phyloP scores from a whole-genome alignment of 164 flowering plant genomes.

The Annona cherimola region DNA sequence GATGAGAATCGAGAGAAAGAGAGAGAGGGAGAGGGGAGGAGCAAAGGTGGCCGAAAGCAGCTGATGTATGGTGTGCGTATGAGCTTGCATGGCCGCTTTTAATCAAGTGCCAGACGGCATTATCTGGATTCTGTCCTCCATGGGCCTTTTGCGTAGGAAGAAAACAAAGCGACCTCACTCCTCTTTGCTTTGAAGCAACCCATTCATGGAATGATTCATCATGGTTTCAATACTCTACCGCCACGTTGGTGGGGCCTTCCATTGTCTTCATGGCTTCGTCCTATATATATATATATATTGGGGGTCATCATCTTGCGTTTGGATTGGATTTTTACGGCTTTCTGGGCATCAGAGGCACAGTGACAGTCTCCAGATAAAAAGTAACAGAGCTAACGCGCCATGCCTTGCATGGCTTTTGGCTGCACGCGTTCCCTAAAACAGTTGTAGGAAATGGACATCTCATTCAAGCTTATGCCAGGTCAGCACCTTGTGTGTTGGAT shows the following conservation, averaged over 20 bases:
- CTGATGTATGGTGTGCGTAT: neutral
- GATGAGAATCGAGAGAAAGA: conserved; percentile 14
- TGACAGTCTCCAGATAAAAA: too few species aligned
- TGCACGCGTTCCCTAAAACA: too few species aligned
- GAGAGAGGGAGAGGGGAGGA: neutral
- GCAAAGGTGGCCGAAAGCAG: conserved; percentile 26
- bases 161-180: conserved; percentile 19
- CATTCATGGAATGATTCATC: neutral
- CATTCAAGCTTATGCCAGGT: too few species aligned
- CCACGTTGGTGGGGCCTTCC: neutral
- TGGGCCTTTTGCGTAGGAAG: conserved; percentile 26
- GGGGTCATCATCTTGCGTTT: too few species aligned
- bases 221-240: too few species aligned
- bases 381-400: too few species aligned
- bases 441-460: too few species aligned
- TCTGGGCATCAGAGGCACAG: too few species aligned
- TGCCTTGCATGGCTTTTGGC: too few species aligned
- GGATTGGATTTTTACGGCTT: too few species aligned
- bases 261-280: neutral
- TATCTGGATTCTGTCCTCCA: conserved; percentile 6
- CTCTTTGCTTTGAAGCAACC: neutral
- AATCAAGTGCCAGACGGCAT: neutral
- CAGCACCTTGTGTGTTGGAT: too few species aligned
- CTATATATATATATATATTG: too few species aligned
- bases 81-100: neutral